Evolutionary conservation across 1,284 basidiomycete species (phyloP), one percentile per base, ranked within the genome.

Genomic region (Boletellus deceptivus): DNA sequence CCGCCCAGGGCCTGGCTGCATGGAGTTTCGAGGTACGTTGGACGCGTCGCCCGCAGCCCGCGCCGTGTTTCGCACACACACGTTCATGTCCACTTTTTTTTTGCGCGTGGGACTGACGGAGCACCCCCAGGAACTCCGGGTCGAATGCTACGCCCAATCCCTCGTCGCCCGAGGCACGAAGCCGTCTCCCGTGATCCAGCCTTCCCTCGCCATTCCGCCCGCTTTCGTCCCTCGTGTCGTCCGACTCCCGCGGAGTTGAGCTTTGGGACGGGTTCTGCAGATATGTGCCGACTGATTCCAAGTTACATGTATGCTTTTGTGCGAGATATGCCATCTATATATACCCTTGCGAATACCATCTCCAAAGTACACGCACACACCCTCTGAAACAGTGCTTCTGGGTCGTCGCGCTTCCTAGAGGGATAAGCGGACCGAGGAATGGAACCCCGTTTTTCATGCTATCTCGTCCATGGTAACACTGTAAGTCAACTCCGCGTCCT

Each of bases 381-480:
- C 29, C 29, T 31, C 29, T 31, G 29, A 31, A 6, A 25, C 7
- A 25, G 25, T 9, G 5, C 25, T 9, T 22, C 22, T 22, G 22
- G 22, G 22, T 22, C 22, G 22, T 22, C 8, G 25, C 25, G 7
- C 25, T 25, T 25, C 25, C 25, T 25, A 2, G 25, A 1, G 10
- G 10, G 29, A 31, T 13, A 31, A 29, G 9, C 10, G 10, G 8
- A 29, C 17, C 20, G n/a, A 14, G 14, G 40, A 24, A n/a, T 11
- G 24, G n/a, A 31, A 39, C 13, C 20, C 17, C 3, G 5, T 31
- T 13, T 13, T 13, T 68, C 60, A 79, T 46, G 74, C 77, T 55
- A 79, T 69, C 58, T 79, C 71, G 49, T 75, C 75, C 53, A 70
- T 68, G 3, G 56, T 59, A 14, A 58, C 56, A 24, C 61, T 62